phyloP scores from a whole-genome alignment of 1,139 yeast species.

The Wickerhamomyces sp. region DNA sequence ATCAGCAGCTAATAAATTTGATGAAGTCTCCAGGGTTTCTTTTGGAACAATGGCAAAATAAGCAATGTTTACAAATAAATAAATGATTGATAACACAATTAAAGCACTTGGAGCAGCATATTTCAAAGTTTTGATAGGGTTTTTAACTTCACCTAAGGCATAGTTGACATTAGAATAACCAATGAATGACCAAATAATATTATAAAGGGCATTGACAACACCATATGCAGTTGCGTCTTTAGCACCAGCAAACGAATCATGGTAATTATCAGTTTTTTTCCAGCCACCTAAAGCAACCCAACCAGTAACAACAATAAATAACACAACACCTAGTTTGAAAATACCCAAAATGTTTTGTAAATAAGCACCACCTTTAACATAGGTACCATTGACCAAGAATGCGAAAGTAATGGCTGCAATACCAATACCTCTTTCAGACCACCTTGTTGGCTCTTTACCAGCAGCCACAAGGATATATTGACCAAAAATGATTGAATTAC shows the following conservation, averaged over 20 bases:
- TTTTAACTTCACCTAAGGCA: constrained; percentile 72
- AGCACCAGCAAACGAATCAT: constrained; percentile 54
- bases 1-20: constrained; percentile 68
- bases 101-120: constrained; percentile 73
- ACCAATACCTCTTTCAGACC: constrained; percentile 77
- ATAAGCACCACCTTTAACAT: constrained; percentile 61
- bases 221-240: constrained; percentile 66
- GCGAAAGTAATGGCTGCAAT: constrained; percentile 70
- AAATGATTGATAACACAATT: constrained; percentile 51
- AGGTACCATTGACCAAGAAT: constrained; percentile 57
- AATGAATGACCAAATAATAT: constrained; percentile 76
- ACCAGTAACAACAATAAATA: constrained; percentile 68
- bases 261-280: constrained; percentile 54
- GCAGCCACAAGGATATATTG: constrained; percentile 61
- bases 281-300: constrained; percentile 82
- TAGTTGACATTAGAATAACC: constrained; percentile 77
- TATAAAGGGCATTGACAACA: constrained; percentile 70
- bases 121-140: constrained; percentile 64
- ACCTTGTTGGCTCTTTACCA: constrained; percentile 58
- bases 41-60: constrained; percentile 75
- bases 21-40: constrained; percentile 53
- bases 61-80: constrained; percentile 65
- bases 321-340: constrained; percentile 64
- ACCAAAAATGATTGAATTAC: constrained; percentile 54
- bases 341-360: constrained; percentile 66